Evolutionary conservation across 306 rosid species (phyloP), one percentile per base, ranked within the genome.

Genomic region (Dryas drummondii): DNA sequence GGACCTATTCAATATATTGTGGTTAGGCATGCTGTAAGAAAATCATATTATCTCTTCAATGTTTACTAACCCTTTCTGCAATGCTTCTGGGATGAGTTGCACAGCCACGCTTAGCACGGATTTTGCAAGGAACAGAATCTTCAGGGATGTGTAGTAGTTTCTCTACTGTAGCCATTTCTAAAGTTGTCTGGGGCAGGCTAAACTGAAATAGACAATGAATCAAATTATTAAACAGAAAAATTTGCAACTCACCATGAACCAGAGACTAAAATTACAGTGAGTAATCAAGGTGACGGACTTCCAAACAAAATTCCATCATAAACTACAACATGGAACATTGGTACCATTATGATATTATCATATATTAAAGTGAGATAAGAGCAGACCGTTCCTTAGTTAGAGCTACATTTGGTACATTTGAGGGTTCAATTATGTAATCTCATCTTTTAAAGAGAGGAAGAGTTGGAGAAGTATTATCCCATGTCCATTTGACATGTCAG

Each of bases 51-150:
- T 26, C 19, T 10, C 14, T 49, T 40, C 16, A 55, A 67, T 12
- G 48, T 55, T 78, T 75, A 74, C 88, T 83, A 46, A 93, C 98
- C 91, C 98, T 81, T 80, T 94, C 99, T 1, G 99, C 99, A 70
- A 94, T 94, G 82, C 99, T 94, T 54, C 99, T 91, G 17, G 99
- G 98, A 80, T 94, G 99, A 74, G 99, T 94, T 12, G 99, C 99
- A 76, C 96, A 92, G 48, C 99, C 99, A 80, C 99, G 96, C 84
- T 94, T 94, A 3, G 99, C 99, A 51, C 99, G 97, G 51, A 94
- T 94, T 88, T 94, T 94, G 75, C 98, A 92, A 17, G 99, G 97
- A 54, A 92, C 97, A 15, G 97, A 92, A 68, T 94, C 97, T 81
- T 92, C 88, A 6, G 99, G 99, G 68, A 94, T 92, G 19, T 90